phyloP scores from a whole-genome alignment of 2,329 filamentous ascomycete genomes.

The Paraconiothyrium brasiliense region DNA sequence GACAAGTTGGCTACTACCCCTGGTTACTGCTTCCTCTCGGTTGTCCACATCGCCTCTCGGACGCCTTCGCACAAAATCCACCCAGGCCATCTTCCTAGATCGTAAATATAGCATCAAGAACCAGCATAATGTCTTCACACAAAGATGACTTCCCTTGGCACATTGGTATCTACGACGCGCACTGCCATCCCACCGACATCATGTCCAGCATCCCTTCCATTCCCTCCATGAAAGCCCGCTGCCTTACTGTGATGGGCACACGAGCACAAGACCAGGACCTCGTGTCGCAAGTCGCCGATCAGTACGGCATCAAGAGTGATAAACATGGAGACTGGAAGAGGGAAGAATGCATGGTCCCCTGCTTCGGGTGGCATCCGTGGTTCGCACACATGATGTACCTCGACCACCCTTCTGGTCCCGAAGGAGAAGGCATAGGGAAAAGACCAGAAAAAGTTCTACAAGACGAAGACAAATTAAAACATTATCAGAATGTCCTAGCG shows the following conservation, averaged over 20 bases:
- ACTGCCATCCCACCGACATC: conserved; percentile 86
- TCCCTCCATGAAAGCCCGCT: conserved; percentile 70
- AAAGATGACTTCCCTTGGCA: conserved; percentile 69
- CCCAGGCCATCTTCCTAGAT: not conserved
- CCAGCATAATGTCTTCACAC: conserved; percentile 11
- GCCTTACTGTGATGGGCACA: conserved; percentile 80
- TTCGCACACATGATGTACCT: conserved; percentile 79
- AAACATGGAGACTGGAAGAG: conserved; percentile 34
- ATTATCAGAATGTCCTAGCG: conserved; percentile 73
- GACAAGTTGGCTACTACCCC: not conserved
- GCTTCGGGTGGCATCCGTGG: conserved; percentile 92
- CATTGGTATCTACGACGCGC: conserved; percentile 76
- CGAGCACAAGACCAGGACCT: conserved; percentile 78
- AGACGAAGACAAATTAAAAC: conserved; percentile 59
- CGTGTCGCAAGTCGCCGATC: conserved; percentile 68
- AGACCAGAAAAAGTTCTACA: conserved; percentile 55
- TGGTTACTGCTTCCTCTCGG: not conserved
- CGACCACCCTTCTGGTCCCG: conserved; percentile 17
- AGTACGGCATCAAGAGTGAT: conserved; percentile 59
- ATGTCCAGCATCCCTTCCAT: conserved; percentile 69
- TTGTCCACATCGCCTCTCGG: not conserved
- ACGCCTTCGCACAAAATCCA: not conserved
- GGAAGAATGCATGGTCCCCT: conserved; percentile 66
- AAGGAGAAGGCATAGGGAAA: conserved; percentile 39
- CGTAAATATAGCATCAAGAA: not conserved